Evolutionary conservation across 768 basidiomycete genomes (phyloP).

Genomic region (Strobilomyces echinocephalus): DNA sequence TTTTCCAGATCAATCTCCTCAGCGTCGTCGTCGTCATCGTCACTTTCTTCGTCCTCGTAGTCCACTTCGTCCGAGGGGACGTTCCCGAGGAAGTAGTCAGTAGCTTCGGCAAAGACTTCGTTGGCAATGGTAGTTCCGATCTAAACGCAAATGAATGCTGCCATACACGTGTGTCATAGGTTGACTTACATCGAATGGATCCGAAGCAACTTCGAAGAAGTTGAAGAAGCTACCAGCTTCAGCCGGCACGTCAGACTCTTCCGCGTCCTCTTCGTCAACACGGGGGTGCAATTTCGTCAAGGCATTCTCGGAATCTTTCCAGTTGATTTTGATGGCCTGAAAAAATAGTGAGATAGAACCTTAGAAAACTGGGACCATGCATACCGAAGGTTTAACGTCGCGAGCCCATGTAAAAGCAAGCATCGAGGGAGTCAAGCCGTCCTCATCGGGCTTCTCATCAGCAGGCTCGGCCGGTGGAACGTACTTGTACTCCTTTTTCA

Average conservation of each 20-base stretch:
- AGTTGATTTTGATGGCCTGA: constrained; percentile 66
- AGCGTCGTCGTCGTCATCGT: constrained; percentile 65
- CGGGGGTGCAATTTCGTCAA: constrained; percentile 77
- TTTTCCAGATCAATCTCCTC: constrained; percentile 88
- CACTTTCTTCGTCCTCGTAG: constrained; percentile 61
- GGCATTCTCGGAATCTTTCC: constrained; percentile 76
- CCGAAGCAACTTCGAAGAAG: constrained; percentile 66
- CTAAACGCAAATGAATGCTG: constrained; percentile 35
- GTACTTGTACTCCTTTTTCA: constrained; percentile 83
- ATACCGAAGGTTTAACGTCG: constrained; percentile 63
- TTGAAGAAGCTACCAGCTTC: constrained; percentile 87
- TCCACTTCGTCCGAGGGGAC: constrained; percentile 55
- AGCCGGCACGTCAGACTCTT: constrained; percentile 50
- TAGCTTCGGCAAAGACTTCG: constrained; percentile 76
- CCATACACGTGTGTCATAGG: not conserved
- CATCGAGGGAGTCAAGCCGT: constrained; percentile 76
- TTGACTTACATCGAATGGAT: constrained; percentile 61
- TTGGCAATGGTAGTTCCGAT: constrained; percentile 67
- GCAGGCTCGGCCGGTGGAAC: constrained; percentile 48
- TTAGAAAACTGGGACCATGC: constrained; percentile 12
- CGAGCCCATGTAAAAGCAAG: constrained; percentile 78
- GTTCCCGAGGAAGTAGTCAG: constrained; percentile 76
- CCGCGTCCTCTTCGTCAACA: constrained; percentile 49
- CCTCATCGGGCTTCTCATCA: constrained; percentile 56
- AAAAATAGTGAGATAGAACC: not conserved